A percentile compares a stretch with the other conserved stretches of the same genome.
Conservation (phyloP, 352 stramenopile species). For the Globisporangium parvum region DNA sequence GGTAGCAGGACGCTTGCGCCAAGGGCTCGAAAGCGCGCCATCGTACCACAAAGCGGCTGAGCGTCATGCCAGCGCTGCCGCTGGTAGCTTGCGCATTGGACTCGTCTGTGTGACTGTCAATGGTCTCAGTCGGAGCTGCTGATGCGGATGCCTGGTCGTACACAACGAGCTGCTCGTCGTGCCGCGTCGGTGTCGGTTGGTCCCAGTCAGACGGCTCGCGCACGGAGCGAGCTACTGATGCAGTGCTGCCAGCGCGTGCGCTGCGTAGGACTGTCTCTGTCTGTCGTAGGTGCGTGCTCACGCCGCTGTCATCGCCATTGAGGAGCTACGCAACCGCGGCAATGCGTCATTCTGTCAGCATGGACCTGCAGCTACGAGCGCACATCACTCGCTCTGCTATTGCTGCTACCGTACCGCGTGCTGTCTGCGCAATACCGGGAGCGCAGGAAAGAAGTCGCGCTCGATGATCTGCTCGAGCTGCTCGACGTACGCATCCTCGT, state of each 20-base stretch:
- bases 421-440: constrained; percentile 48
- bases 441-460: constrained; percentile 84
- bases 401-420: constrained; percentile 24
- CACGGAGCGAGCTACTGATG: constrained; percentile 8
- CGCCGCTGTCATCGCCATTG: constrained; percentile 1
- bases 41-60: constrained; percentile 67
- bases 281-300: not conserved
- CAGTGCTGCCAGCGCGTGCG: constrained; percentile 5
- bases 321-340: constrained; percentile 17
- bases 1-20: not conserved
- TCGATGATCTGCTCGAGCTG: constrained; percentile 75
- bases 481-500: constrained; percentile 80
- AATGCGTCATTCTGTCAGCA: not conserved
- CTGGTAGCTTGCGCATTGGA: not conserved
- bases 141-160: not conserved
- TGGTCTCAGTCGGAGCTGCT: not conserved
- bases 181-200: constrained; percentile 32
- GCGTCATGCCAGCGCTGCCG: constrained; percentile 26
- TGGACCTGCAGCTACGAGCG: not conserved
- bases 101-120: constrained; percentile 2
- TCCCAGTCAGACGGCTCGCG: constrained; percentile 47
- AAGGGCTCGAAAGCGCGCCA: too few species aligned
- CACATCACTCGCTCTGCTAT: not conserved
- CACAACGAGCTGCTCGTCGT: constrained; percentile 7
- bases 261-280: constrained; percentile 20